phyloP scores from a whole-genome alignment of 2,329 filamentous ascomycete genomes.

The Ophiocordyceps camponoti-leonardi region DNA sequence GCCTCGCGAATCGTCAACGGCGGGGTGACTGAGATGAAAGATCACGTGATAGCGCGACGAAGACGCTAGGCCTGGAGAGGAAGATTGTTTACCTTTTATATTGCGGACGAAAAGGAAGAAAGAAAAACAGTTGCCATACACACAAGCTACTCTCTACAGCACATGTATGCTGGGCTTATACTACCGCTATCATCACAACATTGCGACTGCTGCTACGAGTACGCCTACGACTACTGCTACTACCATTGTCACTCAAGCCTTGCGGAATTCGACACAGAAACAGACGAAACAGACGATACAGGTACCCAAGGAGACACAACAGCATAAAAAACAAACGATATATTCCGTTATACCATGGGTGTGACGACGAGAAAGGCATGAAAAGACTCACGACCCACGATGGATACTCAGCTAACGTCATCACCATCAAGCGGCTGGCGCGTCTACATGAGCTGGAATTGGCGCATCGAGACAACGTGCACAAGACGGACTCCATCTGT shows the following conservation, averaged over 20 bases:
- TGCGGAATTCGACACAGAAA: too few relatives aligned
- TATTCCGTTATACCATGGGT: not conserved
- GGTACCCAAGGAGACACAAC: not conserved
- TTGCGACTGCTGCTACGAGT: too few relatives aligned
- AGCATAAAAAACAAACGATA: not conserved
- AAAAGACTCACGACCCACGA: not conserved
- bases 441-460: conserved; percentile 44
- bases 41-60: not conserved
- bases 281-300: not conserved
- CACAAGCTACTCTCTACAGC: not conserved
- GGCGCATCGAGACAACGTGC: conserved; percentile 47
- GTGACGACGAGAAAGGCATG: not conserved
- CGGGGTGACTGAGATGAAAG: not conserved
- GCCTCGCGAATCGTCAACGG: not conserved
- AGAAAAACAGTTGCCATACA: not conserved
- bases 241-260: too few relatives aligned
- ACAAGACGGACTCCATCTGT: conserved; percentile 48
- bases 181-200: not conserved
- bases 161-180: not conserved
- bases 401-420: not conserved
- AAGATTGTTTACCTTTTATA: not conserved
- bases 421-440: conserved; percentile 20
- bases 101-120: not conserved
- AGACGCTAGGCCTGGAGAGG: not conserved
- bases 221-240: not conserved